Evolutionary conservation across 352 stramenopile species (phyloP).

Genomic region (Phytopythium vexans): DNA sequence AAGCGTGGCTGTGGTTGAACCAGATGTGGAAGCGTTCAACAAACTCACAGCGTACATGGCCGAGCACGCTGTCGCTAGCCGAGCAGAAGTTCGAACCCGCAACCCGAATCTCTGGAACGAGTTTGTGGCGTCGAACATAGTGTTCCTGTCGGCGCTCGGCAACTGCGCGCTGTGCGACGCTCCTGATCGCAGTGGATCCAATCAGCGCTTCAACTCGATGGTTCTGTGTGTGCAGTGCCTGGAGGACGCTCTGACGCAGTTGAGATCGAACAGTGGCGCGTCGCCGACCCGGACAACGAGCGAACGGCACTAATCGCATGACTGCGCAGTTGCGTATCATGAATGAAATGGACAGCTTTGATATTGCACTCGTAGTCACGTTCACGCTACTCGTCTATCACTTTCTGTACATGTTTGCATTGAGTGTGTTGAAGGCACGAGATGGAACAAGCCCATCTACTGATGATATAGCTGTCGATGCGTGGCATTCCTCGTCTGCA

Average conservation of each 20-base stretch:
- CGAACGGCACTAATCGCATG: not conserved
- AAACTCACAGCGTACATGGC: slow-evolving; percentile 35
- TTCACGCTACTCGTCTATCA: too few relatives aligned
- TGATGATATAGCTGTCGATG: slow-evolving; percentile 1
- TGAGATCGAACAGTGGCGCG: too few relatives aligned
- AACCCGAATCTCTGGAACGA: slow-evolving; percentile 42
- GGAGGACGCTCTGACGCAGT: slow-evolving; percentile 11
- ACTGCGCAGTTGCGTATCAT: not conserved
- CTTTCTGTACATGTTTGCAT: too few relatives aligned
- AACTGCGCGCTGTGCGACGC: slow-evolving; percentile 36
- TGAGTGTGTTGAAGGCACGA: slow-evolving; percentile 13
- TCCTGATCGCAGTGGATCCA: slow-evolving; percentile 27
- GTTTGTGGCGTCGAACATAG: slow-evolving; percentile 30
- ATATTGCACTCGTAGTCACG: too few relatives aligned
- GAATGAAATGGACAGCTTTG: not conserved
- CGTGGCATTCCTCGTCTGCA: not conserved
- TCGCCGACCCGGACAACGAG: too few relatives aligned
- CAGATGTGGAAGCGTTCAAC: slow-evolving; percentile 6
- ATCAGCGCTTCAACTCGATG: slow-evolving; percentile 52
- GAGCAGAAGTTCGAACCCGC: slow-evolving; percentile 22
- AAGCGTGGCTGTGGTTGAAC: not conserved
- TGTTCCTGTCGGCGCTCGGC: slow-evolving; percentile 11
- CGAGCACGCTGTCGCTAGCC: slow-evolving; percentile 21
- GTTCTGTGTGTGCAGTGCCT: slow-evolving; percentile 49
- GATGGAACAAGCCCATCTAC: not conserved